phyloP scores from a whole-genome alignment of 1,284 basidiomycete species.

The Moesziomyces parantarcticus region DNA sequence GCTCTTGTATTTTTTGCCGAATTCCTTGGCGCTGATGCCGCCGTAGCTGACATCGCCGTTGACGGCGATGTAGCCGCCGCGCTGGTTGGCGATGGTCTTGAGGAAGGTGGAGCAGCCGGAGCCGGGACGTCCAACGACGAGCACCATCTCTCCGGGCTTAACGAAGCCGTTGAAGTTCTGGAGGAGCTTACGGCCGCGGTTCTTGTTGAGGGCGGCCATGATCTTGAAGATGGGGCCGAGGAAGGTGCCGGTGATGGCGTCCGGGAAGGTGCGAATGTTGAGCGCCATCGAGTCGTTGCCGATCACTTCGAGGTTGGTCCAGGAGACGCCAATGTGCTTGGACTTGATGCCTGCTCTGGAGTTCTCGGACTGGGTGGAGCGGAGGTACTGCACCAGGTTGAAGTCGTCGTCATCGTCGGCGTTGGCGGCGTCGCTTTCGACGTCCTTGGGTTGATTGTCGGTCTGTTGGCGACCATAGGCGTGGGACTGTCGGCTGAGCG shows the following conservation, averaged over 20 bases:
- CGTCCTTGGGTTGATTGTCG: slow-evolving; percentile 10
- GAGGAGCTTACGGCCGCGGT: slow-evolving; percentile 29
- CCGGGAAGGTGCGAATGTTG: slow-evolving; percentile 64
- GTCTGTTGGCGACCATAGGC: slow-evolving; percentile 9
- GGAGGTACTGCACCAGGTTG: slow-evolving; percentile 80
- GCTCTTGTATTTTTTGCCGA: slow-evolving; percentile 54
- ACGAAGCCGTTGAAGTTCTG: slow-evolving; percentile 49
- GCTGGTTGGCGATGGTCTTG: slow-evolving; percentile 73
- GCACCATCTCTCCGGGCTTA: slow-evolving; percentile 75
- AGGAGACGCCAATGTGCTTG: slow-evolving; percentile 55
- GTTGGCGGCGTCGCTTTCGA: slow-evolving; percentile 18
- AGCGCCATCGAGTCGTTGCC: slow-evolving; percentile 52
- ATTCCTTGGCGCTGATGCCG: slow-evolving; percentile 73
- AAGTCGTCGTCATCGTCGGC: slow-evolving; percentile 70
- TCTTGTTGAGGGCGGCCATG: slow-evolving; percentile 45
- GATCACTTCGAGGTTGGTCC: slow-evolving; percentile 50
- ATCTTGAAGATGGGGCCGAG: slow-evolving; percentile 66
- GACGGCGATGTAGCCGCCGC: slow-evolving; percentile 54
- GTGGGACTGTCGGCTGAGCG: slow-evolving; percentile 28
- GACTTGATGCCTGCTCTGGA: slow-evolving; percentile 65
- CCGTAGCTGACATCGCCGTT: slow-evolving; percentile 66
- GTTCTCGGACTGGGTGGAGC: slow-evolving; percentile 74
- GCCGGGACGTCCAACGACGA: slow-evolving; percentile 72
- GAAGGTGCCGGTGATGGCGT: slow-evolving; percentile 59
- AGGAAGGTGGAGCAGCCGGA: slow-evolving; percentile 75